Base-by-base conservation (phyloP, 2,329 filamentous ascomycete genomes). In the Fusarium xylarioides region DNA sequence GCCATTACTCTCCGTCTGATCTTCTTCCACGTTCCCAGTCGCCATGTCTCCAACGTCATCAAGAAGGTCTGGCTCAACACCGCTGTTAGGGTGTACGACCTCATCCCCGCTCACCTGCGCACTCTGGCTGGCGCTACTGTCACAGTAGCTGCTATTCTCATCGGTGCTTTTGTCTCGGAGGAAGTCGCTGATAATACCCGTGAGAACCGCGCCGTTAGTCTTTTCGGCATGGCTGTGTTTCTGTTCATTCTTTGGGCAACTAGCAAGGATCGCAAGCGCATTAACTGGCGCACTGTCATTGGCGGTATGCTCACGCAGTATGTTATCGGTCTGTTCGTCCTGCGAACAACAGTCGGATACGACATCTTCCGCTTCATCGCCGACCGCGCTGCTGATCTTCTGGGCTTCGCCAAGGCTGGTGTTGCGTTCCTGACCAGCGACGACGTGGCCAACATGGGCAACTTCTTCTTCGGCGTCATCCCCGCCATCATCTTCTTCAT, bases 401-500 rank as follows among this genome's bases (percentile, higher is more conserved):
- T 98, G 10, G 89, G 91, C 32, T 97, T 94, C 76, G 93, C 95
- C 30, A 84, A 85, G 23, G 81, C 93, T 37, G 95, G 95, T 80
- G 89, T 93, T 1, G 80, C 81, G 1, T 98, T 97, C 85, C 82
- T 98, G 75, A 83, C 81, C 15, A 66, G 62, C 28, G 26, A 56
- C 0, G 71, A 78, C 0, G 92, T 91, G 1, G 83, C 85, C 19
- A 40, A 82, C 7, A 78, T 86, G 2, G 74, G 77, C 8, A 94
- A 88, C 88, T 97, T 97, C 88, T 86, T 97, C 71, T 87, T 92
- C 55, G 85, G 87, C 55, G 94, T 97, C 70, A 87, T 97, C n/a
- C 94, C 95, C 0, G 91, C 95, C 77, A 97, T 98, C 83, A 94
- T 97, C 85, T 98, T 97, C 90, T 97, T 98, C 89, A 93, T 97